Base-by-base conservation (phyloP, 352 stramenopile genomes). In the Blastocystis sp. region DNA sequence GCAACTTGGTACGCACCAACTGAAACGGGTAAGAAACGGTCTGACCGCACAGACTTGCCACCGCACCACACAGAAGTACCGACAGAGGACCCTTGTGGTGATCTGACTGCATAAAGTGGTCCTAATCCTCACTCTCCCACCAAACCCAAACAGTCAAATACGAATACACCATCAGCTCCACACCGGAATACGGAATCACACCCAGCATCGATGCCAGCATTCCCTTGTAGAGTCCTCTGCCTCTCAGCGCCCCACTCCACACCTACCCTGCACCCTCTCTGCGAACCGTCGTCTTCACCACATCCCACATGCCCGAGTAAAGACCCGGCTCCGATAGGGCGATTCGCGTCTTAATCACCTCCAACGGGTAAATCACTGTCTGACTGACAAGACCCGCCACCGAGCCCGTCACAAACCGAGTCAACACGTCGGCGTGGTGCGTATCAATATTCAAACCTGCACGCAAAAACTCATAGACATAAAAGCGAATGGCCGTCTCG, bases 331-430 rank as follows among this genome's bases (percentile, higher is more conserved):
- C 42, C 8, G 76, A 87, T 6, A 89, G 46, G 6, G 87, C 87
- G 6, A 89, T 48, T 11, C 87, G 76, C 2, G 87, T 89, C 59
- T 89, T 89, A 34, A 77, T 77, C 18, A 88, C 87, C 59, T 89
- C 87, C 40, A 89, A 64, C 18, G 87, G 87, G 51, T 89, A 89
- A 18, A 89, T 81, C 24, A 88, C 48, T 11, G 57, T 84, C 67
- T 87, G 73, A 24, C 48, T 73, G 2, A 87, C 49, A 7, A 88
- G 57, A 29, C 87, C 87, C 9, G 87, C 87, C 3, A 59, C 42
- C 3, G 85, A 84, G 2, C 73, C 73, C 4, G 73, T 84, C n/a
- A 84, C 48, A 56, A 84, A 84, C 16, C 73, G 73, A 4, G 54
- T 69, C 7, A 53, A 11, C 24, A 84, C 42, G 34, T 84, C 73